Percentiles rank a stretch among this genome's conserved stretches.
phyloP scores from a whole-genome alignment of 2,329 filamentous ascomycete species.

The Fusarium drepaniforme region DNA sequence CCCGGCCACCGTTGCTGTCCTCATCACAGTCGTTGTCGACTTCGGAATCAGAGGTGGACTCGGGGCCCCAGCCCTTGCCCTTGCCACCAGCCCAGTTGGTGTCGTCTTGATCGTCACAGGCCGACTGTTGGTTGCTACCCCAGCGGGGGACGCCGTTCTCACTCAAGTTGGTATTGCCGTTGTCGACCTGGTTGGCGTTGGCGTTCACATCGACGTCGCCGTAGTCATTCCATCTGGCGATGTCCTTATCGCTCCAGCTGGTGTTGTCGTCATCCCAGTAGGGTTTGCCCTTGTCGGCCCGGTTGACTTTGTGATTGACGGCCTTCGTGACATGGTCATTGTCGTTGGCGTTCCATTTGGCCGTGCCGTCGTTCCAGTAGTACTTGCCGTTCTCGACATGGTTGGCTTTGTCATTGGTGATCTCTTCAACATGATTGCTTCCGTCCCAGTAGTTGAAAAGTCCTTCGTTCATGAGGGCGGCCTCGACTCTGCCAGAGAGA shows the following conservation, averaged over 20 bases:
- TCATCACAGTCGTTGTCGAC: neutral
- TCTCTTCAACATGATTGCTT: neutral
- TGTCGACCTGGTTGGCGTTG: neutral
- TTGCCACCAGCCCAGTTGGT: neutral
- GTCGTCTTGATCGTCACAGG: neutral
- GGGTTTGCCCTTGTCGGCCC: neutral
- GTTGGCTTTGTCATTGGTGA: neutral
- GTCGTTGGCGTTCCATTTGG: neutral
- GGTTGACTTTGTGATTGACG: neutral
- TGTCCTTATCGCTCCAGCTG: no score
- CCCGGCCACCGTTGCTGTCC: neutral
- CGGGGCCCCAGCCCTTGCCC: neutral
- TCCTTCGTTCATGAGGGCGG: neutral
- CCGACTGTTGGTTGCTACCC: neutral
- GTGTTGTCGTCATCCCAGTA: neutral
- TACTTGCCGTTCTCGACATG: neutral
- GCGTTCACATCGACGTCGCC: neutral
- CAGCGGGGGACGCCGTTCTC: neutral
- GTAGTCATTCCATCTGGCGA: neutral
- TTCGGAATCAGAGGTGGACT: neutral
- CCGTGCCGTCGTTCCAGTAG: neutral
- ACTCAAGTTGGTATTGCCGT: neutral
- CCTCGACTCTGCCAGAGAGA: neutral
- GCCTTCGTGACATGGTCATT: neutral
- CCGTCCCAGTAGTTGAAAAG: neutral